Evolutionary conservation across 2,329 filamentous ascomycete genomes (phyloP), one percentile per base, ranked within the genome.

Genomic region (Diaporthe sp.): DNA sequence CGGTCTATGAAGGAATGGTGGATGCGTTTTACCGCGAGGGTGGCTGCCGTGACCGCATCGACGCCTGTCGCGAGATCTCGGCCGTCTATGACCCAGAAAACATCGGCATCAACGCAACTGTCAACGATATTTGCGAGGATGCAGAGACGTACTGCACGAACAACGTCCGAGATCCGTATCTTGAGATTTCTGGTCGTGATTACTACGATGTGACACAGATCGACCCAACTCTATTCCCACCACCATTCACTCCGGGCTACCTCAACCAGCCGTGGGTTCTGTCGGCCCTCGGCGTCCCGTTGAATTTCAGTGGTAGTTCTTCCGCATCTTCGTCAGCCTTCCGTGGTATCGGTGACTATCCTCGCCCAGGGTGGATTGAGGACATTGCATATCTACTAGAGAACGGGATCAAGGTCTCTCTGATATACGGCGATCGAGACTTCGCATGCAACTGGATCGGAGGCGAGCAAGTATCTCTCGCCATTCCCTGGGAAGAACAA

Each of bases 401-500:
- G 65, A 84, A 85, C 8, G 89, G 87, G 1, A 86, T 91, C 49
- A 88, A 89, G 74, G 87, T 92, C 0, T 83, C 87, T 2, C 81
- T 91, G 2, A 82, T 91, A 12, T 90, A 90, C 76, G 89, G 89
- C 9, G 90, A 92, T 77, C 86, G 88, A 5, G 90, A 91, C 78
- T 91, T 87, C 75, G 84, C 86, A 13, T 88, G 88, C 78, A 89
- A 88, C 73, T 81, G 79, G 89, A 83, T 88, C 57, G 86, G 87
- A 12, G 87, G 87, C 39, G 88, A 90, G 76, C 80, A 83, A 12
- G 84, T 87, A 31, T 86, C 86, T 57, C 80, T 88, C 9, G 82
- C 83, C 0, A 94, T 94, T 80, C 84, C 87, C 3, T 82, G 85
- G 2, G 89, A 92, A 0, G 91, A 91, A 1, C 94, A 94, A 79